phyloP scores from a whole-genome alignment of 2,329 filamentous ascomycete species.

The Pezicula rhizophila region DNA sequence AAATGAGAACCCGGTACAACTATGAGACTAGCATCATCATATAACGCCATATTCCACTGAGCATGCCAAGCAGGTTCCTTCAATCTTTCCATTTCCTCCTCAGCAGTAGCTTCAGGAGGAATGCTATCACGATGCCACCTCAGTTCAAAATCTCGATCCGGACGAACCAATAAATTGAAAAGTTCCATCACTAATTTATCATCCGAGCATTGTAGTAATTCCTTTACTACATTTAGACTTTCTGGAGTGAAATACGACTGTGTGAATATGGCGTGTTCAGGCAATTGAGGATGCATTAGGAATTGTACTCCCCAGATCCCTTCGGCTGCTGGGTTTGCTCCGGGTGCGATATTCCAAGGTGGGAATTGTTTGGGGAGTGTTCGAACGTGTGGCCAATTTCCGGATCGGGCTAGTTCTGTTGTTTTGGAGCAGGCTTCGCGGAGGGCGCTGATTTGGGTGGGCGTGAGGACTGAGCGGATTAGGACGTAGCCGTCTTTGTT shows the following conservation, averaged over 20 bases:
- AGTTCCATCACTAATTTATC: constrained; percentile 77
- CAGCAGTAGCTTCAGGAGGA: constrained; percentile 53
- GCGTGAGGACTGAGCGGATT: constrained; percentile 57
- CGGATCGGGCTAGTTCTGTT: constrained; percentile 58
- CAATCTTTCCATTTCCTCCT: constrained; percentile 62
- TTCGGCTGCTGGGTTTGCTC: constrained; percentile 35
- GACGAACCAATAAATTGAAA: constrained; percentile 78
- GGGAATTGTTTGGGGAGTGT: constrained; percentile 88
- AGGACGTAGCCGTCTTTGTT: constrained; percentile 70
- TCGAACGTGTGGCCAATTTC: constrained; percentile 74
- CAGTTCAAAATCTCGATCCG: constrained; percentile 64
- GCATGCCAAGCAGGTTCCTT: constrained; percentile 61
- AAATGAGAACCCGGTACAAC: constrained; percentile 73
- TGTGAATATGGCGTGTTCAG: constrained; percentile 55
- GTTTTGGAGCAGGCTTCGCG: constrained; percentile 52
- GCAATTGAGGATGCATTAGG: constrained; percentile 68
- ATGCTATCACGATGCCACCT: constrained; percentile 87
- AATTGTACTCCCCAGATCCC: constrained; percentile 91
- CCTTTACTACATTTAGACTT: constrained; percentile 56
- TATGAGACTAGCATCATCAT: constrained; percentile 66
- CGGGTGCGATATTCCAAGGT: constrained; percentile 58
- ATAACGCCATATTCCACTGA: constrained; percentile 83
- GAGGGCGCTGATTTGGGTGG: constrained; percentile 49
- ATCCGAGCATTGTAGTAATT: constrained; percentile 51
- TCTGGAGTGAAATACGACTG: constrained; percentile 65